Percentiles rank a stretch among this genome's conserved stretches.
These are phyloP conservation scores for Aureobasidium namibiae DNA, from an alignment of 2,329 filamentous ascomycete species.

Conservation along the genomic window DNA sequence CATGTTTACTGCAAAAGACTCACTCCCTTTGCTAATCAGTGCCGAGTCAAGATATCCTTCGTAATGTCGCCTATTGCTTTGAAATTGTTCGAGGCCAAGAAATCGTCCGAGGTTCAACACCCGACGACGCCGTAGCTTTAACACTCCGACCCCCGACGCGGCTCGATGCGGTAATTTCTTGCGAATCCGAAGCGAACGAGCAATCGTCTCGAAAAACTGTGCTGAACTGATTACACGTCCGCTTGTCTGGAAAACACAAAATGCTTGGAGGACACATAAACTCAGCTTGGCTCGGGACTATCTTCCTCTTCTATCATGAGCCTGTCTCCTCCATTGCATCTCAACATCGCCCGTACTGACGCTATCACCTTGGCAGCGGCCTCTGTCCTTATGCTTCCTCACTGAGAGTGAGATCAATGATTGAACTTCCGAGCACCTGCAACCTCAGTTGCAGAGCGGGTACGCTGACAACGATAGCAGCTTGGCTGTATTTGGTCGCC, in stretches of 20 bases:
- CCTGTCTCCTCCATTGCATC: background rate
- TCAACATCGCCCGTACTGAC: background rate
- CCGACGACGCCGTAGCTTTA: background rate
- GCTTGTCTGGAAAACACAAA: too few species aligned
- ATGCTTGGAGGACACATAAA: background rate
- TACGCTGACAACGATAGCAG: background rate
- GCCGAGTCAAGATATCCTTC: background rate
- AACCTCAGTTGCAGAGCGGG: background rate
- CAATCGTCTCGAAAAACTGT: background rate
- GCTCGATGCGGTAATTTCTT: background rate
- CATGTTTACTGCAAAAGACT: background rate
- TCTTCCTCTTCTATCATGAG: background rate
- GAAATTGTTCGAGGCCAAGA: conserved; percentile 5
- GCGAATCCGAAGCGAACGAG: conserved; percentile 1
- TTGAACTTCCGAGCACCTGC: background rate
- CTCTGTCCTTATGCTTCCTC: too few species aligned
- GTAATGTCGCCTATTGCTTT: conserved; percentile 1
- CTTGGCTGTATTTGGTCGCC: background rate
- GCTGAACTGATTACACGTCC: too few species aligned
- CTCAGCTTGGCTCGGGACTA: background rate
- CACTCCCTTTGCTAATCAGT: background rate
- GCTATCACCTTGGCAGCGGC: background rate
- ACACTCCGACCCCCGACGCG: background rate
- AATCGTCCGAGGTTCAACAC: background rate
- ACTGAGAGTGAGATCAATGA: too few species aligned